phyloP scores from a whole-genome alignment of 2,329 filamentous ascomycete genomes.

The Beauveria varroae region DNA sequence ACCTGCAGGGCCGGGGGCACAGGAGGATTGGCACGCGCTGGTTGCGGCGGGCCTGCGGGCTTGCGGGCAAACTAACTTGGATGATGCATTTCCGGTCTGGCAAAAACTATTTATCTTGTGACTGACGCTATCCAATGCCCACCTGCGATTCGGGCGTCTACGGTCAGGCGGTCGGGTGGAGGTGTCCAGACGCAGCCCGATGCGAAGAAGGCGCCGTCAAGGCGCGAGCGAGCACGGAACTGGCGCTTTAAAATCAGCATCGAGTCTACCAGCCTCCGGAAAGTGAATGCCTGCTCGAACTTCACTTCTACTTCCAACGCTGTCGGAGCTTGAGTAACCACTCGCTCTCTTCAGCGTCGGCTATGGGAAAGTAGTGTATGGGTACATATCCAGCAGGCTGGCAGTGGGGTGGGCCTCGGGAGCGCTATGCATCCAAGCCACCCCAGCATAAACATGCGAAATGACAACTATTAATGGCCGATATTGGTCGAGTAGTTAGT shows the following conservation, averaged over 20 bases:
- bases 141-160: constrained; percentile 1
- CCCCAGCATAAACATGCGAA: neutral
- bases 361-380: too few species aligned
- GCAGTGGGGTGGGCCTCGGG: neutral
- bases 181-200: too few species aligned
- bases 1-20: neutral
- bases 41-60: neutral
- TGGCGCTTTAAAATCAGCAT: neutral
- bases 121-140: neutral
- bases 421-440: neutral
- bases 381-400: too few species aligned
- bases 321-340: neutral
- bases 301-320: neutral
- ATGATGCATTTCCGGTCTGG: neutral
- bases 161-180: neutral
- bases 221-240: neutral
- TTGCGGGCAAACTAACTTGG: neutral
- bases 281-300: neutral
- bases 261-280: too few species aligned
- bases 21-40: neutral
- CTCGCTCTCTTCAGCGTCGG: too few species aligned
- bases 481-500: neutral
- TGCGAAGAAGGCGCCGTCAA: neutral
- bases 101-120: neutral
- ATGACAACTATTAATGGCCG: neutral